Conservation (phyloP, 139 green algal genomes). For the Tetraselmis striata region DNA sequence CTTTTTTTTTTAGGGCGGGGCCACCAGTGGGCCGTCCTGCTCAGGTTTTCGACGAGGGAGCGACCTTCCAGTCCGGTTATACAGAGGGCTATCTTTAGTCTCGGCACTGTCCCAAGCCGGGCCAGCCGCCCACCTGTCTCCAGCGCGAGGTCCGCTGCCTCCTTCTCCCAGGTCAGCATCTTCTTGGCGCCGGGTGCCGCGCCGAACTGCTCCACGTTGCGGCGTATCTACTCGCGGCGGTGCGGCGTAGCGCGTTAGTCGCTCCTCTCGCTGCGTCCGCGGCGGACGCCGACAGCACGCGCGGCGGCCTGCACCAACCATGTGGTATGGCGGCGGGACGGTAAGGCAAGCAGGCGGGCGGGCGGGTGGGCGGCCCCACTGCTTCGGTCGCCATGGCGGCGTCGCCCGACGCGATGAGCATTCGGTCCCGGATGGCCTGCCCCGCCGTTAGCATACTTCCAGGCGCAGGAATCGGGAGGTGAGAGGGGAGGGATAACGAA, state of each 20-base stretch:
- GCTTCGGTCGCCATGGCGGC: neutral
- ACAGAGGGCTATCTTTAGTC: no score
- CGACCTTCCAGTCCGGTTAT: neutral
- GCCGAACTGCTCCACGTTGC: constrained; percentile 22
- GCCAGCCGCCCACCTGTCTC: constrained; percentile 31
- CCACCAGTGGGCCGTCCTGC: neutral
- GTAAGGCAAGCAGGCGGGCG: no score
- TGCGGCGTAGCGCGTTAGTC: no score
- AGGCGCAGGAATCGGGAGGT: no score
- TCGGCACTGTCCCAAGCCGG: no score
- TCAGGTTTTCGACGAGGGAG: neutral
- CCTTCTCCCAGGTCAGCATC: constrained; percentile 38
- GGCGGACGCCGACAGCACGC: no score
- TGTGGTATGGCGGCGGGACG: no score
- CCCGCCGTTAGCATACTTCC: neutral
- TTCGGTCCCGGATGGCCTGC: neutral
- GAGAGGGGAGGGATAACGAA: no score
- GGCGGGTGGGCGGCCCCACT: neutral
- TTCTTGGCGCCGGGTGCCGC: constrained; percentile 28
- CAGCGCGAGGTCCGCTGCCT: constrained; percentile 27
- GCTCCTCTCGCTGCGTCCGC: no score
- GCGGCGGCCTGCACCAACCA: no score
- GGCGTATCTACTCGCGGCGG: constrained; percentile 13
- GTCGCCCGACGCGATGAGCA: neutral
- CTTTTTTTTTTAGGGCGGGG: no score